These are phyloP conservation scores for Alloteropsis semialata DNA, from an alignment of 176 grass and related monocot genomes.

Conservation along the genomic window DNA sequence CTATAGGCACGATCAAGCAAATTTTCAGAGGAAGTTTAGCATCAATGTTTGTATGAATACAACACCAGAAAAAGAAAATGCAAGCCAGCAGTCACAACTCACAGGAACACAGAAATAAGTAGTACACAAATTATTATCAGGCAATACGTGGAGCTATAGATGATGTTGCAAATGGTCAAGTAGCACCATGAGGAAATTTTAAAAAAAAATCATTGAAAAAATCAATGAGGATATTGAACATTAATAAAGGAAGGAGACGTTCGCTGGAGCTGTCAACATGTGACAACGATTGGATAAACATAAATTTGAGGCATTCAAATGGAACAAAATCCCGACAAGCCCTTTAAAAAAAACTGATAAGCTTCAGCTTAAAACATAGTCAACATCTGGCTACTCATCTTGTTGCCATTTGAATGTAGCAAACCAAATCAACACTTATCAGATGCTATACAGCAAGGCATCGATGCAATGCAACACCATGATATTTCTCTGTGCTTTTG, in stretches of 20 bases:
- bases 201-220: too few relatives aligned
- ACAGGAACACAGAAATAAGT: background rate
- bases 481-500: background rate
- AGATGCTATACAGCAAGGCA: slow-evolving; percentile 2
- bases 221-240: background rate
- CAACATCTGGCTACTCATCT: background rate
- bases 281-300: background rate
- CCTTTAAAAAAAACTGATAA: too few relatives aligned
- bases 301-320: background rate
- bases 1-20: background rate
- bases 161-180: background rate
- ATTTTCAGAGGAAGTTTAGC: background rate
- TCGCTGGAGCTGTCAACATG: background rate
- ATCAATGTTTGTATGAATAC: background rate
- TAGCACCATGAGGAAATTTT: background rate
- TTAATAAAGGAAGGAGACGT: background rate
- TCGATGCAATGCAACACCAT: background rate
- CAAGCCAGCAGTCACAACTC: background rate
- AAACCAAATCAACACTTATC: background rate
- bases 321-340: background rate
- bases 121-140: background rate
- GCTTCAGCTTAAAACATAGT: background rate
- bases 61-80: background rate
- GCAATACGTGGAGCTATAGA: background rate
- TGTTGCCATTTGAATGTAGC: background rate